Percentiles rank a stretch among this genome's conserved stretches.
Evolutionary conservation across 2,329 filamentous ascomycete species (phyloP).

Genomic region (Xylaria sp.): DNA sequence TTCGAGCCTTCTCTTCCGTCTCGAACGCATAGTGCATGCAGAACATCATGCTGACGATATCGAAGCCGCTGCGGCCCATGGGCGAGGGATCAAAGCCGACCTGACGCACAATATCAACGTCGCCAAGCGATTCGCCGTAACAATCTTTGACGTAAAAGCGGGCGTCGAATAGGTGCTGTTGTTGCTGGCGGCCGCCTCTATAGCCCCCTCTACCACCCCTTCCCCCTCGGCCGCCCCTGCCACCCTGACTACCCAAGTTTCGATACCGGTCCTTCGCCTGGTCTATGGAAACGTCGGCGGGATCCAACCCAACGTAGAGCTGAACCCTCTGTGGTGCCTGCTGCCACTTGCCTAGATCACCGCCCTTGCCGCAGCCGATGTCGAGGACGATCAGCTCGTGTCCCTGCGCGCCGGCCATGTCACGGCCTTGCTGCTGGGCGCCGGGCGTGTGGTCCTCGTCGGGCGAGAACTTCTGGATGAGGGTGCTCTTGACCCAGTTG

Average conservation of each 20-base stretch:
- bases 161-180: slow-evolving; percentile 77
- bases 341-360: slow-evolving; percentile 96
- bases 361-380: slow-evolving; percentile 96
- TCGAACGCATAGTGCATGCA: slow-evolving; percentile 99
- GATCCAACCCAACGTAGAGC: slow-evolving; percentile 93
- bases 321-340: slow-evolving; percentile 90
- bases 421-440: slow-evolving; percentile 63
- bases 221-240: slow-evolving; percentile 63
- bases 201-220: slow-evolving; percentile 60
- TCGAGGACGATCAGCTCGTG: slow-evolving; percentile 85
- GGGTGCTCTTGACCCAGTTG: slow-evolving; percentile 98
- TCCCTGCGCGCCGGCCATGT: slow-evolving; percentile 55
- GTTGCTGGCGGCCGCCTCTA: slow-evolving; percentile 60
- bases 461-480: slow-evolving; percentile 96
- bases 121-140: slow-evolving; percentile 84
- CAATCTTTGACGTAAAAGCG: slow-evolving; percentile 94
- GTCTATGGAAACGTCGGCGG: slow-evolving; percentile 89
- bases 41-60: slow-evolving; percentile 99
- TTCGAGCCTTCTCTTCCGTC: slow-evolving; percentile 86
- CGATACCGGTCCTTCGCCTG: slow-evolving; percentile 88
- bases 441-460: slow-evolving; percentile 77
- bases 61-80: slow-evolving; percentile 84
- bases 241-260: slow-evolving; percentile 72
- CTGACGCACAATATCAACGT: slow-evolving; percentile 82
- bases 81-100: slow-evolving; percentile 87